Evolutionary conservation across 2,329 filamentous ascomycete genomes (phyloP).

Genomic region (Uncinocarpus reesii): DNA sequence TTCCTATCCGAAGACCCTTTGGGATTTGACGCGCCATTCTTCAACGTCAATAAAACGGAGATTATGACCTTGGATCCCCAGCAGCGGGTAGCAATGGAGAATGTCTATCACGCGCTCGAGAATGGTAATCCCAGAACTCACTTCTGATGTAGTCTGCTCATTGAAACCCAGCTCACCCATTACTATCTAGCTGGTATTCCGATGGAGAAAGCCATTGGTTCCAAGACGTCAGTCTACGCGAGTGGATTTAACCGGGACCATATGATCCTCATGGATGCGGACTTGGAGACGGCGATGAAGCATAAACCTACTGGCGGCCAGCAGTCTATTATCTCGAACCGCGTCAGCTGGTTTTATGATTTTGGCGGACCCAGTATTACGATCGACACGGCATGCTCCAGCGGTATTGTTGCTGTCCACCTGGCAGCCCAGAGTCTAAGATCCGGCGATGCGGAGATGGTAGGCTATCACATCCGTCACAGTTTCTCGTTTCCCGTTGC

Average conservation of each 20-base stretch:
- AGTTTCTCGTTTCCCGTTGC: too few relatives aligned
- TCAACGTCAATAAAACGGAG: constrained; percentile 15
- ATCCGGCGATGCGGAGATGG: constrained; percentile 17
- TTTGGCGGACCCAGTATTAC: constrained; percentile 22
- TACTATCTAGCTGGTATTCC: constrained; percentile 14
- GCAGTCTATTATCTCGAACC: constrained; percentile 22
- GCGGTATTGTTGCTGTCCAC: constrained; percentile 23
- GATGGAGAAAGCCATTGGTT: constrained; percentile 9
- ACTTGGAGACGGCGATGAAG: constrained; percentile 14
- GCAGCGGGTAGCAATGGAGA: constrained; percentile 18
- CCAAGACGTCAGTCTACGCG: constrained; percentile 11
- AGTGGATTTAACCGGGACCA: constrained; percentile 10
- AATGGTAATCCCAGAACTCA: constrained; percentile 13
- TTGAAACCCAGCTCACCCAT: background rate
- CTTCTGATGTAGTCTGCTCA: background rate
- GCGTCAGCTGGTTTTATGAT: constrained; percentile 26
- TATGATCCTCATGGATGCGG: constrained; percentile 6
- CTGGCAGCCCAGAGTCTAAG: constrained; percentile 19
- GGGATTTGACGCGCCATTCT: constrained; percentile 17
- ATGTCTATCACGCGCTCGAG: constrained; percentile 19
- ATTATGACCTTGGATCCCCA: constrained; percentile 18
- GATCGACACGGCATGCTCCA: constrained; percentile 24
- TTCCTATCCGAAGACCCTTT: constrained; percentile 15
- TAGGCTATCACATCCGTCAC: background rate
- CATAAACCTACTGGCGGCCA: constrained; percentile 20